A percentile compares a stretch with the other conserved stretches of the same genome.
Conservation (phyloP, 306 rosid species). For the Prunus mume region DNA sequence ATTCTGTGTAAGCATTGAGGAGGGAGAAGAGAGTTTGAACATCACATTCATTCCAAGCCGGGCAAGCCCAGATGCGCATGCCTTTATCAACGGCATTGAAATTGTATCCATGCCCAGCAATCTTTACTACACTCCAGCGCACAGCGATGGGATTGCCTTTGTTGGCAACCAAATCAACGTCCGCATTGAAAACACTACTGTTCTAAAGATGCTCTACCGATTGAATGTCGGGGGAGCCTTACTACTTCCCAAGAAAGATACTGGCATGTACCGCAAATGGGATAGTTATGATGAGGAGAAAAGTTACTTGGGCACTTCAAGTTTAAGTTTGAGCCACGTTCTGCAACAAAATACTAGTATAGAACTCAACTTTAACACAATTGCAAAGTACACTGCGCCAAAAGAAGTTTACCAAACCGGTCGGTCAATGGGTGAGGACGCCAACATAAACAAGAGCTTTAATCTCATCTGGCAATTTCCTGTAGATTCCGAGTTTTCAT, state of each 20-base stretch:
- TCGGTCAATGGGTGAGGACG: background rate
- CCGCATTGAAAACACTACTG: background rate
- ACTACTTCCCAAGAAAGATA: background rate
- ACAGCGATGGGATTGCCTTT: too few relatives aligned
- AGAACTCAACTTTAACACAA: background rate
- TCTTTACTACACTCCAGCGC: slow-evolving; percentile 33
- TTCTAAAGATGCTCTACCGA: slow-evolving; percentile 24
- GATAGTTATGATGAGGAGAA: fast-evolving
- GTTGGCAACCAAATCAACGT: too few relatives aligned
- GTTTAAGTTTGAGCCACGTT: background rate
- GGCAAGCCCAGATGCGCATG: background rate
- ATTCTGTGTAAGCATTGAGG: background rate
- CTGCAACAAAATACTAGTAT: fast-evolving
- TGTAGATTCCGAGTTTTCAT: slow-evolving; percentile 16
- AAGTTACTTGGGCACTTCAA: fast-evolving
- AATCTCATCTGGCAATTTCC: slow-evolving; percentile 22
- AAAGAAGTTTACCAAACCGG: slow-evolving; percentile 11
- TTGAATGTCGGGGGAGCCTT: slow-evolving; percentile 25
- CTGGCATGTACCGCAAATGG: slow-evolving; percentile 38
- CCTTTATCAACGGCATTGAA: slow-evolving; percentile 19
- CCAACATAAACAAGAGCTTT: background rate
- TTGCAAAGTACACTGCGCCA: slow-evolving; percentile 19
- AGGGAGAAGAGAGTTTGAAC: background rate
- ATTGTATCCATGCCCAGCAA: slow-evolving; percentile 55
- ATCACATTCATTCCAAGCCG: slow-evolving; percentile 20